These are phyloP conservation scores for Aspergillus avenaceus DNA, from an alignment of 495 filamentous ascomycete species.

Conservation along the genomic window DNA sequence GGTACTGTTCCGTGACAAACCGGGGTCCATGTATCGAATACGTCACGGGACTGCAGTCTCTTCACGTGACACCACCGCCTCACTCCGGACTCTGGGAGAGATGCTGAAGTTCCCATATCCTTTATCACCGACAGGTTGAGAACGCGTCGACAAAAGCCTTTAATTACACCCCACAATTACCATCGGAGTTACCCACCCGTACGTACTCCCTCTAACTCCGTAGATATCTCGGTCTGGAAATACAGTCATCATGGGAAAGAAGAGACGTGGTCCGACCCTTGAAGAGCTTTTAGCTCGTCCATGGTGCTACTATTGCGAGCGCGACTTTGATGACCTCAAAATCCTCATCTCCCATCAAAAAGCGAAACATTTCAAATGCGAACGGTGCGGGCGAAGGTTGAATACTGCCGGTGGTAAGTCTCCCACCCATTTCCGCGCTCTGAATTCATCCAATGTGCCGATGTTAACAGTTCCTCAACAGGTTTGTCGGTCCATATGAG, in stretches of 20 bases:
- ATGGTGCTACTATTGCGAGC: constrained; percentile 99
- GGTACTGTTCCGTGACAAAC: too few relatives aligned
- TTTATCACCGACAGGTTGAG: not conserved
- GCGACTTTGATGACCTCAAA: constrained; percentile 95
- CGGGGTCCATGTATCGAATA: not conserved
- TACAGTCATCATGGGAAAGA: constrained; percentile 67
- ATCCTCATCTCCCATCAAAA: constrained; percentile 96
- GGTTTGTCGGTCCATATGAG: constrained; percentile 95
- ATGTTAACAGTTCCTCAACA: constrained; percentile 27
- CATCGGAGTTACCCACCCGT: not conserved
- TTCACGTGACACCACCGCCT: not conserved
- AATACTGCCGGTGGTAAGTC: constrained; percentile 90
- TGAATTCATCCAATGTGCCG: not conserved
- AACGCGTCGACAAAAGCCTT: not conserved
- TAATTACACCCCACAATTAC: not conserved
- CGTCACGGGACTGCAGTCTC: not conserved
- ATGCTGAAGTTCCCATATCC: too few relatives aligned
- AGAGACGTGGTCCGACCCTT: constrained; percentile 75
- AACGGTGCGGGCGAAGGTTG: constrained; percentile 76
- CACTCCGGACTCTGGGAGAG: not conserved
- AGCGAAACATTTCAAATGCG: constrained; percentile 97
- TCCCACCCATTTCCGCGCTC: constrained; percentile 14
- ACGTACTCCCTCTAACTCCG: not conserved
- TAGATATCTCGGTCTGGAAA: not conserved
- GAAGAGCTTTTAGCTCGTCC: constrained; percentile 83